Base-by-base conservation (phyloP, 2,329 filamentous ascomycete species). In the Alternaria brassicae region DNA sequence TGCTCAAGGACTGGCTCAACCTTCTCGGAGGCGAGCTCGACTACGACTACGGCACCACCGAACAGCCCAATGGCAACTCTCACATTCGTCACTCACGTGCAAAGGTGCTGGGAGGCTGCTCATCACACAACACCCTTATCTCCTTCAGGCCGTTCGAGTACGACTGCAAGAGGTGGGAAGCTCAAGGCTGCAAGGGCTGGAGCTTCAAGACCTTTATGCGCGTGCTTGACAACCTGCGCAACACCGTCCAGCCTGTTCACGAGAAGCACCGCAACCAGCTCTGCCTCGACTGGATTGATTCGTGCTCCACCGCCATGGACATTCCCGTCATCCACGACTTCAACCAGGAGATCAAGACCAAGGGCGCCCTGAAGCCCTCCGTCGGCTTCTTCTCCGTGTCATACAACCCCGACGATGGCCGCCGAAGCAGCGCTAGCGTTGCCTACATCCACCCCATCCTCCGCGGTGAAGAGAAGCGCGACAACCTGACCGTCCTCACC, bases 391-490 rank as follows among this genome's bases (percentile, higher is more conserved):
- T 96, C 84, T 93, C 90, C 65, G 88, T 96, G 67, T 89, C 91
- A 36, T 96, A 96, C 82, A 96, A 96, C 81, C 93, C 93, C 3
- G 92, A 96, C 72, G 89, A 92, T 72, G 91, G 92, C 72, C 86
- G 87, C 70, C 88, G 93, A 63, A 94, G 90, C 81, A 93, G 90
- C 75, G 92, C 93, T 60, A 93, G 90, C 58, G 92, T 96, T 21
- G 93, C 93, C 17, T 97, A 97, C 81, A 93, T 97, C 73, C 93
- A 97, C 80, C 93, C 93, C 34, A 93, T 96, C 72, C 85, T 96
- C 52, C 87, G 90, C 39, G 92, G 91, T 39, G 89, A 93, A 47
- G 92, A 96, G 83, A 87, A 88, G 77, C 85, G 91, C 56, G 88
- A 91, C 13, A 97, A 97, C 81, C 79, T 97, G 76, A 95, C 91